These are phyloP conservation scores for Thymus mandschuricus DNA, from an alignment of 257 asterid species.

Conservation along the genomic window DNA sequence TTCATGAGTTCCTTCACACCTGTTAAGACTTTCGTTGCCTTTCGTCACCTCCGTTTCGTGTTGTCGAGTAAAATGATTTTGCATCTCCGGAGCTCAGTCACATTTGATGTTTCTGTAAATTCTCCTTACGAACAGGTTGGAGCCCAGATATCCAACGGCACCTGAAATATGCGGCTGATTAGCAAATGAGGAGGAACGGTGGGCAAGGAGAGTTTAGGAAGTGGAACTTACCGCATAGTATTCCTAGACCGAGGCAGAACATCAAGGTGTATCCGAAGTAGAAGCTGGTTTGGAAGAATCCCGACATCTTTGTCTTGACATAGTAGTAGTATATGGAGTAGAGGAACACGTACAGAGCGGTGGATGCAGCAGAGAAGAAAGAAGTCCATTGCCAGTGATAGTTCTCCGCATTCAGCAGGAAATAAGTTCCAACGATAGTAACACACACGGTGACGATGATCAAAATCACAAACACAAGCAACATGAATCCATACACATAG, in stretches of 20 bases:
- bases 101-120: constrained; percentile 94
- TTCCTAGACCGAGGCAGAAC: constrained; percentile 84
- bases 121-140: constrained; percentile 91
- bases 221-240: constrained; percentile 65
- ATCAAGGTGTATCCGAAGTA: constrained; percentile 83
- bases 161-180: constrained; percentile 50
- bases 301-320: constrained; percentile 82
- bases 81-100: constrained; percentile 46
- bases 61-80: constrained; percentile 19
- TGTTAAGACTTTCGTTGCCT: constrained; percentile 18
- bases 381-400: constrained; percentile 94
- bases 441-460: constrained; percentile 85
- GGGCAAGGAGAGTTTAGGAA: background rate
- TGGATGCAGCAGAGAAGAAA: constrained; percentile 82
- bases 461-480: constrained; percentile 76
- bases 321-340: constrained; percentile 73
- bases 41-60: constrained; percentile 14
- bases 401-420: constrained; percentile 87
- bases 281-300: constrained; percentile 91
- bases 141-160: constrained; percentile 93
- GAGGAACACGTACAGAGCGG: constrained; percentile 72
- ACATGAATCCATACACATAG: constrained; percentile 87
- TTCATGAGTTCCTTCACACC: constrained; percentile 4
- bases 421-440: constrained; percentile 86
- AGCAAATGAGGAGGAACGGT: background rate